These are phyloP conservation scores for Hypoxylon sp. DNA, from an alignment of 2,329 filamentous ascomycete genomes.

Conservation along the genomic window DNA sequence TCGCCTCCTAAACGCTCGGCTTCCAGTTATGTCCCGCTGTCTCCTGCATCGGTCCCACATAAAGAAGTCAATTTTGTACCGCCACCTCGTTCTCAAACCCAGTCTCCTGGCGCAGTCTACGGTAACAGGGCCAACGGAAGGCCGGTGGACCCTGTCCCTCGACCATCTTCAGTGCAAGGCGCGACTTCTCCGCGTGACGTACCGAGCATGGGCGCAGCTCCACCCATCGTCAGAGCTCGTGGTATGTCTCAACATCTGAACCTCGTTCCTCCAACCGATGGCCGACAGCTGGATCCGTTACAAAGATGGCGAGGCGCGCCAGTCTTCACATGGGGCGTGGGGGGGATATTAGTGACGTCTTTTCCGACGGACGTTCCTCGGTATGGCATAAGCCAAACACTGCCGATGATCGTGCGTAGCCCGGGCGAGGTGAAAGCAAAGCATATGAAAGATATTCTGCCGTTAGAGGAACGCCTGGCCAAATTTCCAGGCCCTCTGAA, in stretches of 20 bases:
- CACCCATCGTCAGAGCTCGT: slow-evolving; percentile 58
- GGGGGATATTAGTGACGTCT: slow-evolving; percentile 82
- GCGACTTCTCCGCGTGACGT: slow-evolving; percentile 55
- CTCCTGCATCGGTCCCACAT: slow-evolving; percentile 49
- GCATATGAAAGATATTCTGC: slow-evolving; percentile 78
- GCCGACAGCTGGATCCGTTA: slow-evolving; percentile 79
- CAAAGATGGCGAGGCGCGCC: slow-evolving; percentile 93
- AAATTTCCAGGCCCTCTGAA: slow-evolving; percentile 93
- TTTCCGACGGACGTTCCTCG: slow-evolving; percentile 92
- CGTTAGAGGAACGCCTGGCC: slow-evolving; percentile 76
- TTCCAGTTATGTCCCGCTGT: slow-evolving; percentile 65
- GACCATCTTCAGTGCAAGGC: slow-evolving; percentile 66
- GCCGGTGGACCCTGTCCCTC: slow-evolving; percentile 60
- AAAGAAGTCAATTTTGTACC: slow-evolving; percentile 61
- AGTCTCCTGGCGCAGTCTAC: slow-evolving; percentile 67
- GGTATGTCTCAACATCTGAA: slow-evolving; percentile 68
- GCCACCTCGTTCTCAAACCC: slow-evolving; percentile 71
- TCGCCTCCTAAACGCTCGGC: slow-evolving; percentile 69
- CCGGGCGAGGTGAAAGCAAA: slow-evolving; percentile 86
- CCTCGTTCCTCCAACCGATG: slow-evolving; percentile 73
- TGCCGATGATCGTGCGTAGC: slow-evolving; percentile 83
- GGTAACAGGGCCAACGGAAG: slow-evolving; percentile 53
- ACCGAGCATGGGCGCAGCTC: slow-evolving; percentile 36
- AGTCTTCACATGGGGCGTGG: slow-evolving; percentile 88
- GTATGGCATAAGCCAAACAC: slow-evolving; percentile 79